Evolutionary conservation across 345 rosid species (phyloP), one percentile per base, ranked within the genome.

Genomic region (Eucalyptus albens): DNA sequence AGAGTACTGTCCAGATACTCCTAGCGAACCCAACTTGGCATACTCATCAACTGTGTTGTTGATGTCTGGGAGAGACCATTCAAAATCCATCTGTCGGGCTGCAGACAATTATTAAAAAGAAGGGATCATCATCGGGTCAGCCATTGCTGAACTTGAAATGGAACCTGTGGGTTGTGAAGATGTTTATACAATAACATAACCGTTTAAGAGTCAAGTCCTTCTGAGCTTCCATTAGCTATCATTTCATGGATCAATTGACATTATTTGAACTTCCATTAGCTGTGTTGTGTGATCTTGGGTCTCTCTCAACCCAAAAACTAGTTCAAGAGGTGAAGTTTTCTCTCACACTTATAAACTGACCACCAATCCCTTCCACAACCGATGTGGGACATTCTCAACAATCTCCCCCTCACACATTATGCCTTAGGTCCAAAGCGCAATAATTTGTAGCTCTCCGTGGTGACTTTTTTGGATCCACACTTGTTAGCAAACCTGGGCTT

Each of bases 401-500:
- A 53, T 53, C 10, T 53, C 26, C 11, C 26, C 10, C 26, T 19
- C 59, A 53, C 56, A 53, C 59, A 53, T 53, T 2, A 53, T 53
- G 26, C 59, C 11, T 53, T 53, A 53, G 59, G 26, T 53, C 26
- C 1, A 53, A 53, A 21, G 26, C 4, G 1, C 59, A 53, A 53
- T 21, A 53, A 53, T 53, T 21, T 0, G 11, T 53, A 53, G 21
- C 59, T 53, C 59, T 53, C 26, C 5, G n/a, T 53, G 0, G 59
- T 53, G 59, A 53, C 26, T 53, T 53, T 53, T 53, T 53, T 53
- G 59, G 26, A 1, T 53, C 26, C 26, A 21, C 4, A 53, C 26
- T 53, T 53, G 24, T 53, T 53, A 53, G 59, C 59, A 53, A 19
- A 53, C 59, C 0, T 0, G 1, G 5, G 26, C 59, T 53, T 8